Conservation (phyloP, 352 stramenopile species). For the Phytophthora capsici region DNA sequence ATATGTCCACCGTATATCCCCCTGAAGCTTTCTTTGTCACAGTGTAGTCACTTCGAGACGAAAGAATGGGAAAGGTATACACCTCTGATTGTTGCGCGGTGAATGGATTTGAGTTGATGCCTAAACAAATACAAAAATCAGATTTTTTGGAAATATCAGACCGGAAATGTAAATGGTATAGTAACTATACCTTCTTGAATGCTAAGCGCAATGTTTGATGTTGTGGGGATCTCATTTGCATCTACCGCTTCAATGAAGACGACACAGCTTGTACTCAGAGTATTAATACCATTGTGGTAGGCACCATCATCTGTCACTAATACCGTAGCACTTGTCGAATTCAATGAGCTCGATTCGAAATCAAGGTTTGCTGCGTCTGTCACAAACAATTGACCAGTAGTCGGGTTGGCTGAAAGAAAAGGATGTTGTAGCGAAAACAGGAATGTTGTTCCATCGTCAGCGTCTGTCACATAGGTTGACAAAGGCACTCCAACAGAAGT, state of each 20-base stretch:
- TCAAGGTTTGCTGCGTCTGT: slow-evolving; percentile 30
- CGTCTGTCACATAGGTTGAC: slow-evolving; percentile 21
- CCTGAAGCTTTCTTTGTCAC: slow-evolving; percentile 12
- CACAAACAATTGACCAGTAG: slow-evolving; percentile 38
- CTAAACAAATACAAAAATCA: slow-evolving; percentile 3
- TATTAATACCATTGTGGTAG: slow-evolving; percentile 33
- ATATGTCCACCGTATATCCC: slow-evolving; percentile 13
- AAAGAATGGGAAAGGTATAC: slow-evolving; percentile 30
- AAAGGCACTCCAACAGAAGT: slow-evolving; percentile 23
- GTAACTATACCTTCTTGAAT: slow-evolving; percentile 30
- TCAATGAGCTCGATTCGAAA: slow-evolving; percentile 22
- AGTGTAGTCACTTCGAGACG: slow-evolving; percentile 17
- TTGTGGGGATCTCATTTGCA: slow-evolving; percentile 32
- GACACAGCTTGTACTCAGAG: slow-evolving; percentile 34
- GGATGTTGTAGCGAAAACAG: slow-evolving; percentile 33
- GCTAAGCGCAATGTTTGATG: slow-evolving; percentile 19
- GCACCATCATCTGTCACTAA: slow-evolving; percentile 38
- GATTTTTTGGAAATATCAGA: background rate
- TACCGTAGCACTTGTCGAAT: slow-evolving; percentile 19
- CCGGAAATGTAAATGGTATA: background rate
- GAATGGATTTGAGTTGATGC: slow-evolving; percentile 19
- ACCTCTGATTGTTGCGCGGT: slow-evolving; percentile 9
- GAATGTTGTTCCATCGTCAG: slow-evolving; percentile 33
- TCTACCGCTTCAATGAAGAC: slow-evolving; percentile 29
- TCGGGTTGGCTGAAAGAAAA: slow-evolving; percentile 29